Evolutionary conservation across 805 yeast genomes (phyloP), one percentile per base, ranked within the genome.

Genomic region (Lipomyces spencermartinsiae): DNA sequence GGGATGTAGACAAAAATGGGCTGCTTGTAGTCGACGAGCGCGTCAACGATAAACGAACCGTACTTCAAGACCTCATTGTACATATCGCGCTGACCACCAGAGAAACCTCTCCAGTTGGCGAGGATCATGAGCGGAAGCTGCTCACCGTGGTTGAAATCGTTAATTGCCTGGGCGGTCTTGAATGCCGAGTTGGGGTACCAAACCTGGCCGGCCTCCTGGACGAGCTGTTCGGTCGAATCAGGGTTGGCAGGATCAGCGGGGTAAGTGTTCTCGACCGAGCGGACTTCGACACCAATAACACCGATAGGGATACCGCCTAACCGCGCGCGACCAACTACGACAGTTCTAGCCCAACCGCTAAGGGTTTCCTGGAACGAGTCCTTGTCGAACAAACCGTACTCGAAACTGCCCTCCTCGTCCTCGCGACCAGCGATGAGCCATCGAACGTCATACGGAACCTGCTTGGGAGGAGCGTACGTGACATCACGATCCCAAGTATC

Each of bases 11-110:
- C 92, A 82, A 95, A 89, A 73, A 95, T 90, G 68, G 99, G 99
- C 81, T 95, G 99, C 79, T 92, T 92, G 86, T 89, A 95, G 75
- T 89, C 97, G 73, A 92, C 97, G 70, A 95, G 85, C 14, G 99
- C 98, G 79, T 95, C 99, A 72, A 95, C 99, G 81, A 95, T 95
- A 80, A 85, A 92, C 2, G 98, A 88, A 78, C 99, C 99, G 78
- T 91, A 95, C 81, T 95, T 95, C 83, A 95, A 88, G 57, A 95
- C 97, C 83, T 95, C 99, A 77, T 93, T 92, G 86, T 90, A 96
- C 99, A 95, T 95, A 81, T 95, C 99, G 79, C 98, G 91, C 85
- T 95, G 99, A 80, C 99, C 99, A 84, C 99, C 99, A 74, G 98
- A 92, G 88, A 95, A 95, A 77, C 99, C 99, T 88, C 99, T 91